Conservation (phyloP, 2,329 filamentous ascomycete species). For the Ustulina deusta region DNA sequence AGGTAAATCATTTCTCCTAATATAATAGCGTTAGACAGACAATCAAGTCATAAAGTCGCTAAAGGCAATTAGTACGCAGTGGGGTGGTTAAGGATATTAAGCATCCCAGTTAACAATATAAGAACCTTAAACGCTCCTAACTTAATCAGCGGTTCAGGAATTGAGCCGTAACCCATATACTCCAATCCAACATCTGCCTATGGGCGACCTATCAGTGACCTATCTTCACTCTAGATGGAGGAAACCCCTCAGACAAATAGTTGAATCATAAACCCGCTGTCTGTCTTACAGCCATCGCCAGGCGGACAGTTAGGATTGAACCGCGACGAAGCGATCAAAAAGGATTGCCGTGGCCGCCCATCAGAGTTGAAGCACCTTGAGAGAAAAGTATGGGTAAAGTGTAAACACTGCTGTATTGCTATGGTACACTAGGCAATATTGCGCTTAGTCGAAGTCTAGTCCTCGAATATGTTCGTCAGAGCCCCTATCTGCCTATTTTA, state of each 20-base stretch:
- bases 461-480: slow-evolving; percentile 11
- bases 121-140: too few species aligned
- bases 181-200: too few species aligned
- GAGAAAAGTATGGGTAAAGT: background rate
- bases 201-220: too few species aligned
- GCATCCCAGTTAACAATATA: too few species aligned
- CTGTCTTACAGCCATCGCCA: background rate
- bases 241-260: background rate
- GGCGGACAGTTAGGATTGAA: background rate
- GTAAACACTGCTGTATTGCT: slow-evolving; percentile 31
- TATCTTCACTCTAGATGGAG: too few species aligned
- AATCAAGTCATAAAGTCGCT: too few species aligned
- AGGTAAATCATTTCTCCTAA: too few species aligned
- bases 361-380: background rate
- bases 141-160: too few species aligned
- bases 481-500: slow-evolving; percentile 3
- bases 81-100: too few species aligned
- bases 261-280: background rate
- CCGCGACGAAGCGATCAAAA: background rate
- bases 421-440: slow-evolving; percentile 35
- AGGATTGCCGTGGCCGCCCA: background rate
- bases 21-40: too few species aligned
- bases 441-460: slow-evolving; percentile 9
- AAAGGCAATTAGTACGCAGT: too few species aligned
- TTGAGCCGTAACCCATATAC: too few species aligned